A percentile compares a stretch with the other conserved stretches of the same genome.
phyloP scores from a whole-genome alignment of 2,329 filamentous ascomycete genomes.

The Drechslerella stenobrocha region DNA sequence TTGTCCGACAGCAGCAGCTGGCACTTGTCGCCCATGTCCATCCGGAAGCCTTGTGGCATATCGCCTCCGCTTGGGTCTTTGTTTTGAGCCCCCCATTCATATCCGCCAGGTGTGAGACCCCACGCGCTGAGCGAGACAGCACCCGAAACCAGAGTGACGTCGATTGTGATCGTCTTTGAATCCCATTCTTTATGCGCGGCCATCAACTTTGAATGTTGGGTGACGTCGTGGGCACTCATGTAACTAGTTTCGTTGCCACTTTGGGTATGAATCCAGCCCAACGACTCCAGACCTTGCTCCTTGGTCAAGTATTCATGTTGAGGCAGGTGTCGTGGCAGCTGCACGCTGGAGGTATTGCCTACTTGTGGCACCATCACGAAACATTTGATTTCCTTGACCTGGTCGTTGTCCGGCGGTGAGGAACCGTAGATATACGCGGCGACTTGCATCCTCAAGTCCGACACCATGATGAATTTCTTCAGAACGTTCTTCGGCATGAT shows the following conservation, averaged over 20 bases:
- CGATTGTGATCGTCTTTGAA: constrained; percentile 89
- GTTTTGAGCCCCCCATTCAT: constrained; percentile 97
- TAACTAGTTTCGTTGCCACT: constrained; percentile 86
- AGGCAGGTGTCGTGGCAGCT: constrained; percentile 84
- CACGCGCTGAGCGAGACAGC: constrained; percentile 93
- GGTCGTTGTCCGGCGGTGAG: constrained; percentile 89
- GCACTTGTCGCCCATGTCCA: constrained; percentile 89
- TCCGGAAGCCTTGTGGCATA: constrained; percentile 90
- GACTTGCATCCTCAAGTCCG: constrained; percentile 93
- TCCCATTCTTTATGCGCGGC: constrained; percentile 79
- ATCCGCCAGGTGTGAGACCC: constrained; percentile 86
- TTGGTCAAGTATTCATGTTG: constrained; percentile 85
- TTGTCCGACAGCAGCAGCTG: constrained; percentile 90
- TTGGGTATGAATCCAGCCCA: constrained; percentile 93
- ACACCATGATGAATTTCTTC: constrained; percentile 96
- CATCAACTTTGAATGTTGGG: constrained; percentile 87
- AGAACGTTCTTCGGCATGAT: constrained; percentile 99
- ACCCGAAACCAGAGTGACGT: constrained; percentile 93
- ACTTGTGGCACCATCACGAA: constrained; percentile 98
- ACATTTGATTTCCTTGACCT: constrained; percentile 94
- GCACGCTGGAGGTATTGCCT: constrained; percentile 86
- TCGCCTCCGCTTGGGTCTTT: constrained; percentile 81
- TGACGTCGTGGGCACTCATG: constrained; percentile 94
- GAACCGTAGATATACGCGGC: constrained; percentile 93
- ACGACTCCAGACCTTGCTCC: constrained; percentile 69